These are phyloP conservation scores for Crucibulum parvulum DNA, from an alignment of 1,284 basidiomycete species.

Conservation along the genomic window DNA sequence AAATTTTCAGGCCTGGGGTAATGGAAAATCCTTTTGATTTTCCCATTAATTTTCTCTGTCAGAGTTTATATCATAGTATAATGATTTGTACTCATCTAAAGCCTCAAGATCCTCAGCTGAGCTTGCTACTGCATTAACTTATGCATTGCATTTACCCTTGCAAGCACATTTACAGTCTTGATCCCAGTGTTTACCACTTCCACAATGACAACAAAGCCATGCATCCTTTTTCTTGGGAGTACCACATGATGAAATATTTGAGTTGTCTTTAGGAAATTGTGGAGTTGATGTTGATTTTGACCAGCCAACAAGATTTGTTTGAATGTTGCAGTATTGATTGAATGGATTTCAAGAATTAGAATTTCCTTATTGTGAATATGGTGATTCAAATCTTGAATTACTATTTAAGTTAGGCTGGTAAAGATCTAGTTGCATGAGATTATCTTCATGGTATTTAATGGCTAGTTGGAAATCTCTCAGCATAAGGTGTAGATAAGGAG, in stretches of 20 bases:
- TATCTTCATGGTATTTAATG: slow-evolving; percentile 14
- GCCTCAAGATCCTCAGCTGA: not conserved
- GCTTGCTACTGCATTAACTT: slow-evolving; percentile 14
- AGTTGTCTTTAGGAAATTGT: slow-evolving; percentile 35
- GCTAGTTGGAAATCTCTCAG: slow-evolving; percentile 13
- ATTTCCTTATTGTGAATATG: not conserved
- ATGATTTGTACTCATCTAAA: slow-evolving; percentile 11
- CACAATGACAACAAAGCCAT: slow-evolving; percentile 41
- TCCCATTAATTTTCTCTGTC: slow-evolving; percentile 19
- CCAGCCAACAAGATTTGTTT: slow-evolving; percentile 8
- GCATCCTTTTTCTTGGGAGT: slow-evolving; percentile 34
- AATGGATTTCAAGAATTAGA: not conserved
- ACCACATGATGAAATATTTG: slow-evolving; percentile 24
- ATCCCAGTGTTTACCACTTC: slow-evolving; percentile 44
- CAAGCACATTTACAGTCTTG: slow-evolving; percentile 17
- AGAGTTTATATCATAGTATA: slow-evolving; percentile 10
- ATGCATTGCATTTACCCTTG: slow-evolving; percentile 17
- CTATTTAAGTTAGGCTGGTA: not conserved
- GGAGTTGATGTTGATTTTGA: not conserved
- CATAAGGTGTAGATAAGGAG: slow-evolving; percentile 11
- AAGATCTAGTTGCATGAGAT: slow-evolving; percentile 2
- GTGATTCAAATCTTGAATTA: not conserved
- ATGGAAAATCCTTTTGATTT: slow-evolving; percentile 1
- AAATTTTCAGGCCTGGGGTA: slow-evolving; percentile 8
- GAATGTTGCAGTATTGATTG: not conserved